Conservation (phyloP, 768 basidiomycete species). For the Terana coerulea region DNA sequence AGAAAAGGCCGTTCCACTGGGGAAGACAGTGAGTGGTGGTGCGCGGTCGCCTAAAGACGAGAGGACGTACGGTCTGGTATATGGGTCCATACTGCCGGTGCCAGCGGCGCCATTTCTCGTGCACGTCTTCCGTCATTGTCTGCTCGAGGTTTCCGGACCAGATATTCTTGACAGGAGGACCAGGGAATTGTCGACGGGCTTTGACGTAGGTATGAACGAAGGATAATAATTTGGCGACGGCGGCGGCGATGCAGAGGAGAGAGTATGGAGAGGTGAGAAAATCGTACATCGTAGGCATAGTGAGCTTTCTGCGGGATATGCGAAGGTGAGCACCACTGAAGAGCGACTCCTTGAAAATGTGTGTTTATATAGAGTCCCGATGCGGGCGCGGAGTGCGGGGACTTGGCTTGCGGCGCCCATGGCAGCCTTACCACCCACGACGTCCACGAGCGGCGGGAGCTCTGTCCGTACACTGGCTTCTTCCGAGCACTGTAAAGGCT, state of each 20-base stretch:
- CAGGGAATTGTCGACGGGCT: constrained; percentile 1
- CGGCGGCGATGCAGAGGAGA: neutral
- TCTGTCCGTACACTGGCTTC: too few relatives aligned
- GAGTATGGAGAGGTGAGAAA: too few relatives aligned
- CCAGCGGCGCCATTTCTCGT: constrained; percentile 3
- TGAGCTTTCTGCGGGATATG: too few relatives aligned
- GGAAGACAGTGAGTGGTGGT: neutral
- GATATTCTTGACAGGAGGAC: neutral
- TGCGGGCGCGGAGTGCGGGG: too few relatives aligned
- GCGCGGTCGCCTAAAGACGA: neutral
- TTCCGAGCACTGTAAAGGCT: too few relatives aligned
- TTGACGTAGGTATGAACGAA: neutral
- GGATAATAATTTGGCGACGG: neutral
- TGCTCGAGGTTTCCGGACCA: neutral
- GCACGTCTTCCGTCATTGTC: constrained; percentile 1
- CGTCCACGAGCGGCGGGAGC: too few relatives aligned
- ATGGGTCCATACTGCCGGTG: constrained; percentile 3
- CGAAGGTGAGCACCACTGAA: too few relatives aligned
- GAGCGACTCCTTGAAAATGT: too few relatives aligned
- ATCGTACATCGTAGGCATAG: too few relatives aligned
- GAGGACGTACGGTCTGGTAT: neutral
- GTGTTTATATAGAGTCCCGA: too few relatives aligned
- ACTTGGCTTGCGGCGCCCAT: too few relatives aligned
- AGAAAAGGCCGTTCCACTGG: constrained; percentile 4
- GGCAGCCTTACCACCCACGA: too few relatives aligned